Evolutionary conservation across 768 basidiomycete genomes (phyloP), one percentile per base, ranked within the genome.

Genomic region (Psilocybe azurescens): DNA sequence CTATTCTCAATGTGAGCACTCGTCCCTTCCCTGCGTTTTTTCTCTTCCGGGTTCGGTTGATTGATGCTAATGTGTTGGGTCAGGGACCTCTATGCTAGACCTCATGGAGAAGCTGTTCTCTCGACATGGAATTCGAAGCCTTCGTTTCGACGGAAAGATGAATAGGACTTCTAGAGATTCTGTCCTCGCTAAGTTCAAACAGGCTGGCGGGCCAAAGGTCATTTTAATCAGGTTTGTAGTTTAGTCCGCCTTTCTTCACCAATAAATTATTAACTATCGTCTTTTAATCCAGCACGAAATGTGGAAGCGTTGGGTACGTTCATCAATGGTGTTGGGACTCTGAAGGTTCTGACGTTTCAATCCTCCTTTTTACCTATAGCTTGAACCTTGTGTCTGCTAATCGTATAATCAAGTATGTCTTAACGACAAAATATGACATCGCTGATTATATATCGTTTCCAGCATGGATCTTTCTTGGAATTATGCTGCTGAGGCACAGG

Each of bases 401-500:
- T 68, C 85, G 89, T 5, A 85, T 90, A 32, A 79, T 91, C 65
- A 89, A 88, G 88, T 89, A 66, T 51, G 82, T 70, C 33, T 47
- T 50, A 18, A 5, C 6, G 6, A 24, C 14, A 30, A 2, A 30
- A 32, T 11, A 36, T 14, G 20, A 16, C 29, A 54, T 44, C 41
- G n/a, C 41, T 44, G n/a, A 14, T 32, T 32, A 16, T 18, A 33
- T 53, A 24, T 1, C 54, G 16, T 47, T 38, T 33, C n/a, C 28
- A 89, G 88, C 71, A 81, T 91, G 80, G 90, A 90, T 69, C 75
- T 90, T 16, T 87, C 87, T 29, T 91, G 89, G 89, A 90, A 89
- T 67, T 89, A 83, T 65, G 89, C 89, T 0, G 77, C 87, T 0
- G 89, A 91, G 68, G 85, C 86, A 0, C 90, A 91, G 65, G 89